Percentiles rank a stretch among this genome's conserved stretches.
phyloP scores from a whole-genome alignment of 768 basidiomycete species.

The Serendipita sp. region DNA sequence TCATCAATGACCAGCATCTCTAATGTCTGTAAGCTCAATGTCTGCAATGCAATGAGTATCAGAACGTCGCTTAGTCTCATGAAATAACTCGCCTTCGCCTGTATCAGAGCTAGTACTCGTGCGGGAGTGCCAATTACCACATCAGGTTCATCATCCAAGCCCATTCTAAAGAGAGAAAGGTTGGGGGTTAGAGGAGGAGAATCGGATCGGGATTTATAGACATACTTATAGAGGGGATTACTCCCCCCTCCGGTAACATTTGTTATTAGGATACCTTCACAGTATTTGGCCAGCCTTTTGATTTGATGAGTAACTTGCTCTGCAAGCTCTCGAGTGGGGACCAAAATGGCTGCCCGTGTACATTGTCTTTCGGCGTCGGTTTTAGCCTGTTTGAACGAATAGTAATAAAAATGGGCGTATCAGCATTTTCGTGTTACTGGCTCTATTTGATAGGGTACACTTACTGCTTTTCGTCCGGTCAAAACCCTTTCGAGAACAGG shows the following conservation, averaged over 20 bases:
- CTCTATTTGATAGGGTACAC: constrained; percentile 20
- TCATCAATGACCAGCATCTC: constrained; percentile 92
- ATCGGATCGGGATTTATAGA: not conserved
- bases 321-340: constrained; percentile 83
- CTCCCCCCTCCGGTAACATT: constrained; percentile 66
- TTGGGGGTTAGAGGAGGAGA: not conserved
- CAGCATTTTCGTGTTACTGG: not conserved
- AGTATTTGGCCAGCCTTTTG: constrained; percentile 50
- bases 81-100: constrained; percentile 38
- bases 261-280: constrained; percentile 53
- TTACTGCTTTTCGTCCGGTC: constrained; percentile 50
- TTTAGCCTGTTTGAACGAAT: constrained; percentile 22
- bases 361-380: constrained; percentile 30
- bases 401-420: not conserved
- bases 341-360: constrained; percentile 64
- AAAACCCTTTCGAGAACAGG: constrained; percentile 83
- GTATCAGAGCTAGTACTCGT: constrained; percentile 46
- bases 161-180: constrained; percentile 21
- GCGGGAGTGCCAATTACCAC: constrained; percentile 69
- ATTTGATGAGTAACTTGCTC: constrained; percentile 74
- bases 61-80: not conserved
- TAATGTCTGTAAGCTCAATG: constrained; percentile 45
- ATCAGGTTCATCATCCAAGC: constrained; percentile 58
- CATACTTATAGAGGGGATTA: constrained; percentile 57
- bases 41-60: constrained; percentile 21